phyloP scores from a whole-genome alignment of 2,329 filamentous ascomycete genomes.

The Volutella citrinella region DNA sequence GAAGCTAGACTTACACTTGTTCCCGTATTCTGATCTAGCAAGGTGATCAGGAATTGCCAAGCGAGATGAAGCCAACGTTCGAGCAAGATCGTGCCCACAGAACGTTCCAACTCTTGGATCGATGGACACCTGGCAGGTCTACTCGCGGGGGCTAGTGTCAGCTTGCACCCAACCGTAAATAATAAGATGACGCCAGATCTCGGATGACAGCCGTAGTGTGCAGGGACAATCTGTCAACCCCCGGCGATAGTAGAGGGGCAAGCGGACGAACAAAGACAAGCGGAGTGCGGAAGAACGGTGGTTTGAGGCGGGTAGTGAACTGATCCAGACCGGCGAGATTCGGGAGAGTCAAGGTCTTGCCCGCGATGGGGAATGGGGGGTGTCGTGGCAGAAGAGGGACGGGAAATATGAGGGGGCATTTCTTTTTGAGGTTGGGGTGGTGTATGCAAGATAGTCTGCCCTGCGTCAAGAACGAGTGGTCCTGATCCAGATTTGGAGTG shows the following conservation, averaged over 20 bases:
- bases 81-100: too few relatives aligned
- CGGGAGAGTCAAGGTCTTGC: constrained; percentile 28
- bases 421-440: constrained; percentile 30
- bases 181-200: constrained; percentile 15
- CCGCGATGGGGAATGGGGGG: constrained; percentile 19
- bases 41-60: too few relatives aligned
- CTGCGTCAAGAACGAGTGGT: constrained; percentile 25
- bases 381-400: constrained; percentile 22
- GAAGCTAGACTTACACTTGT: too few relatives aligned
- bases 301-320: constrained; percentile 19
- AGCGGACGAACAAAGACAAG: constrained; percentile 19
- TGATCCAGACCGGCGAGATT: constrained; percentile 25
- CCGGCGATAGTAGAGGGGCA: constrained; percentile 9
- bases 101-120: neutral
- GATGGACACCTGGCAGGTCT: neutral
- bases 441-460: constrained; percentile 31
- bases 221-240: too few relatives aligned
- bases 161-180: neutral
- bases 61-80: too few relatives aligned
- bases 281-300: constrained; percentile 14
- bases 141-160: neutral
- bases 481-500: constrained; percentile 22
- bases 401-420: constrained; percentile 29
- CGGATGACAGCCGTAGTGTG: too few relatives aligned
- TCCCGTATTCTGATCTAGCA: too few relatives aligned